Base-by-base conservation (phyloP, 805 yeast genomes). In the Yueomyces sinensis region DNA sequence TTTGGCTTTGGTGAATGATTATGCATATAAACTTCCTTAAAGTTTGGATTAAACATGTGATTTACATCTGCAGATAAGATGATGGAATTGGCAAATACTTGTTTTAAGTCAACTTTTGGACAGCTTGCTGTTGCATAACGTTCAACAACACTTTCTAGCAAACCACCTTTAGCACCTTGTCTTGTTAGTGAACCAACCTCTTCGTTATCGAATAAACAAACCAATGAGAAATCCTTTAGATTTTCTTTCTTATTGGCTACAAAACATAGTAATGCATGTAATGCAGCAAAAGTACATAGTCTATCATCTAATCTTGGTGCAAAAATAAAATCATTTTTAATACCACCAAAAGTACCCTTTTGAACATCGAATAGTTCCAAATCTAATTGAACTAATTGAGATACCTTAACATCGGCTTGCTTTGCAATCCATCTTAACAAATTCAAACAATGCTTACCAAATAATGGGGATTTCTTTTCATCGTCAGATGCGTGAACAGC, bases 251-350 rank as follows among this genome's bases (percentile, higher is more conserved):
- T 53, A 6, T 13, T 7, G n/a, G 23, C n/a, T 4, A 16, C 13
- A 6, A 58, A 58, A 38, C 66, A 70, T 32, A 79, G 54, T 41
- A 83, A 59, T 1, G 80, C 74, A 36, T 63, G 53, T 36, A 79
- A 52, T 16, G 89, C 91, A 16, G 89, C 71, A 52, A 64, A 83
- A 2, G 87, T 74, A 56, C 89, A 82, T 41, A 82, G 66, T 59
- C 91, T 72, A 59, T 83, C 94, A 53, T 83, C 95, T 33, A 83
- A 63, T 52, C 95, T 72, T 32, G 94, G 94, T 7, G 83, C 80
- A 56, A 71, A 80, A 36, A 83, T 54, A 56, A 82, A 82, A 46
- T 83, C 94, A 42, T 72, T 65, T 44, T 73, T 72, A 42, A 84
- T 61, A 4, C 95, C 94, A 38, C 91, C 93, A 41, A 78, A 59